A percentile compares a stretch with the other conserved stretches of the same genome.
phyloP scores from a whole-genome alignment of 2,329 filamentous ascomycete genomes.

The Drechslera avenae region DNA sequence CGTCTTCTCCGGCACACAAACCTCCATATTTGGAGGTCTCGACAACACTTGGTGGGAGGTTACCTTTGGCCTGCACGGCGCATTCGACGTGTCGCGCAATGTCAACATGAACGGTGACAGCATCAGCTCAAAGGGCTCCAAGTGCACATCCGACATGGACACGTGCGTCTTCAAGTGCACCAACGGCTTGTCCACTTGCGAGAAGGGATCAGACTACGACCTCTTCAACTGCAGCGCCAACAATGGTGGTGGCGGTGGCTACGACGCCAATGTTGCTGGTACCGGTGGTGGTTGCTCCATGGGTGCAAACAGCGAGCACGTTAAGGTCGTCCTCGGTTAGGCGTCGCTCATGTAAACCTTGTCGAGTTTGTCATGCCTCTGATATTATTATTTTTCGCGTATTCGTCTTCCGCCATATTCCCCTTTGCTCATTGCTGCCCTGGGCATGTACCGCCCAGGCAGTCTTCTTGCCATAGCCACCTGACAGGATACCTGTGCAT shows the following conservation, averaged over 20 bases:
- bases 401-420: conserved; percentile 27
- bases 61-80: conserved; percentile 47
- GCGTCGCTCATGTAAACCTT: conserved; percentile 5
- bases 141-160: conserved; percentile 51
- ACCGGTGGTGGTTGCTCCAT: conserved; percentile 42
- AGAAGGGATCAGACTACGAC: conserved; percentile 44
- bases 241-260: conserved; percentile 36
- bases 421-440: conserved; percentile 21
- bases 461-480: conserved; percentile 4
- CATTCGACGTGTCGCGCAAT: conserved; percentile 52
- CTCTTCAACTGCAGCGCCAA: conserved; percentile 45
- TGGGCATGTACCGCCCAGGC: conserved; percentile 23
- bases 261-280: conserved; percentile 34
- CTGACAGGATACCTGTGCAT: conserved; percentile 26
- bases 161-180: conserved; percentile 54
- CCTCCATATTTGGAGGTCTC: conserved; percentile 47
- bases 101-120: conserved; percentile 53
- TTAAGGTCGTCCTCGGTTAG: conserved; percentile 36
- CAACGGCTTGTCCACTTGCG: conserved; percentile 39
- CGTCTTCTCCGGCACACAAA: conserved; percentile 43
- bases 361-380: conserved; percentile 20
- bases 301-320: conserved; percentile 30
- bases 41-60: conserved; percentile 55
- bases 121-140: conserved; percentile 48
- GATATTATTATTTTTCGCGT: conserved; percentile 18